Evolutionary conservation across 768 basidiomycete genomes (phyloP), one percentile per base, ranked within the genome.

Genomic region (Podaxis sp.): DNA sequence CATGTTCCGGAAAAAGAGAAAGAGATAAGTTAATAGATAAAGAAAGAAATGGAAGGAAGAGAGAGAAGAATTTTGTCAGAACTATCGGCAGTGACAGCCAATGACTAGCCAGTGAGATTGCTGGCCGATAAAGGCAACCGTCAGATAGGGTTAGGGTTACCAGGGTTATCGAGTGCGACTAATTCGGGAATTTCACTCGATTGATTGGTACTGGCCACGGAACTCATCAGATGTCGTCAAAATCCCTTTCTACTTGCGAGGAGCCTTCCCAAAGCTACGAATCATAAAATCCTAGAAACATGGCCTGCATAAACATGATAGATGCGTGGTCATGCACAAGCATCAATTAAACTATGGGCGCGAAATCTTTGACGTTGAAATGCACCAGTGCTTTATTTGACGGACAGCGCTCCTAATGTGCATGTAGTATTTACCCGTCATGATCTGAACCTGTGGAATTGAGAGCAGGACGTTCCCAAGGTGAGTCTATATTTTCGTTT

Each of bases 1-100:
- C 75, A 76, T 71, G 30, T n/a, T 51, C 64, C 49, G 41, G 52
- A n/a, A 56, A 56, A 67, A 65, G 63, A 58, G 62, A 65, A 60
- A 54, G 56, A 66, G 64, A 69, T 69, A 72, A 64, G 60, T 66
- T 53, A 58, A 58, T 56, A 63, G 61, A 66, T 58, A 62, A 44
- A 53, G 44, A 38, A 46, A 55, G 44, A 51, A 40, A 20, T 24
- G 38, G 38, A 22, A 28, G 38, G 38, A 22, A 28, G 22, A 49
- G 38, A 52, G 24, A 53, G 20, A 17, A 41, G 59, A 41, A 20
- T 17, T 40, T 60, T 22, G 52, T 40, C 40, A 44, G 40, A 38
- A 11, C 4, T 48, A 40, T 36, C 37, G 24, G 37, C 22, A 36
- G 15, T 55, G 53, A 62, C 33, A 62, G 36, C 40, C 40, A 62